Conservation (phyloP, 345 rosid genomes). For the Salix dunnii region DNA sequence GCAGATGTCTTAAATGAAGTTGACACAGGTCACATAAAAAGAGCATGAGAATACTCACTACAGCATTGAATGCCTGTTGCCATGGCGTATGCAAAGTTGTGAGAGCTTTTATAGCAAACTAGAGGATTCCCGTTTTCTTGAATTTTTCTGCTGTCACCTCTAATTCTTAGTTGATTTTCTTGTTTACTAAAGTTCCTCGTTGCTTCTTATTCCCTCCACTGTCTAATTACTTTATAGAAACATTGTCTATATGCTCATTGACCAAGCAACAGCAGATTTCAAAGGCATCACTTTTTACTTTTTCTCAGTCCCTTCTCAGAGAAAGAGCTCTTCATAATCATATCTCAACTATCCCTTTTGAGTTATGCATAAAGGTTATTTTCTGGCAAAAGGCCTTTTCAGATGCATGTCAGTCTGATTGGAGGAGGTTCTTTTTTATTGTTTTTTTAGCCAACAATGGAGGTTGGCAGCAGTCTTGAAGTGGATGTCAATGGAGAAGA, state of each 20-base stretch:
- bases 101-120: neutral
- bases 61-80: neutral
- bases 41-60: neutral
- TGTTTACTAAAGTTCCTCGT: conserved; percentile 4
- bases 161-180: neutral
- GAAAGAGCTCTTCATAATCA: neutral
- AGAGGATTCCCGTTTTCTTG: neutral
- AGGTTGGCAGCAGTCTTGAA: conserved; percentile 39
- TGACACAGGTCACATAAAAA: neutral
- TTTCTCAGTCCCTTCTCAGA: conserved; percentile 1
- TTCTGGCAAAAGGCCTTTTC: neutral
- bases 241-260: conserved; percentile 21
- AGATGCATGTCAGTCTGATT: neutral
- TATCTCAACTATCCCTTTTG: conserved; percentile 4
- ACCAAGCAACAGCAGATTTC: conserved; percentile 19
- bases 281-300: neutral
- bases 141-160: neutral
- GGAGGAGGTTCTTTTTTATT: conserved; percentile 2
- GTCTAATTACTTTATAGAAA: conserved; percentile 13
- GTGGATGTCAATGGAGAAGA: conserved; percentile 58
- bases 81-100: neutral
- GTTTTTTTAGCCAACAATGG: conserved; percentile 26
- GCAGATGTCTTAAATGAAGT: neutral
- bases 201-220: conserved; percentile 22
- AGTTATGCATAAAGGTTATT: conserved; percentile 6